phyloP scores from a whole-genome alignment of 2,329 filamentous ascomycete genomes.

The Penicillium sp. region DNA sequence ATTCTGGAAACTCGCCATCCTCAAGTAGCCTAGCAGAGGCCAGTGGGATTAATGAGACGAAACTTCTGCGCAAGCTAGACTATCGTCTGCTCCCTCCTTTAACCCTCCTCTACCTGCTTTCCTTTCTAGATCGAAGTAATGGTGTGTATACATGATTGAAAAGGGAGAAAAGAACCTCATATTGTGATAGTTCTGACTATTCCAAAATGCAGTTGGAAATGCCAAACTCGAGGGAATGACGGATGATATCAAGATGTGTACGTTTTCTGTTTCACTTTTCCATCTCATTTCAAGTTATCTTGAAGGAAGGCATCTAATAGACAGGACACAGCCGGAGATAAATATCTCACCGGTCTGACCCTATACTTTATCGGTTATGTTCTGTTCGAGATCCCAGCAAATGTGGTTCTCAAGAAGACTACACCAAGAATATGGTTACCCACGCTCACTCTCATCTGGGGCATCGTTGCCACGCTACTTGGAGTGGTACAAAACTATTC shows the following conservation, averaged over 20 bases:
- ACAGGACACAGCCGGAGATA: conserved; percentile 35
- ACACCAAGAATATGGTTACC: conserved; percentile 45
- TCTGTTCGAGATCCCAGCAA: conserved; percentile 47
- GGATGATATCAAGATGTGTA: conserved; percentile 44
- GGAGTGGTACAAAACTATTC: conserved; percentile 54
- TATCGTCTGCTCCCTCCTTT: conserved; percentile 48
- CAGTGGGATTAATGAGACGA: conserved; percentile 41
- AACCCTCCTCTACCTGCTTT: conserved; percentile 50
- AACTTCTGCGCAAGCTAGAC: conserved; percentile 51
- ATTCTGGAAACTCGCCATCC: conserved; percentile 9
- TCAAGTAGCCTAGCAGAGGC: conserved; percentile 25
- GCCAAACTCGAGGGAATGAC: conserved; percentile 44
- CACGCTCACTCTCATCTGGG: conserved; percentile 52
- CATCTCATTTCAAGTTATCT: background rate
- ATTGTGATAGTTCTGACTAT: background rate
- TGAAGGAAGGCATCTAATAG: background rate
- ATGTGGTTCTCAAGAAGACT: conserved; percentile 45
- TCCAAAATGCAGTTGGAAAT: conserved; percentile 39
- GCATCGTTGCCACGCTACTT: conserved; percentile 55
- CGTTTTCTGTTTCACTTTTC: too few species aligned
- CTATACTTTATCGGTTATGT: conserved; percentile 46
- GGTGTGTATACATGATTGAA: conserved; percentile 33
- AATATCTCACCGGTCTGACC: conserved; percentile 46
- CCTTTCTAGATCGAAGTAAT: conserved; percentile 50
- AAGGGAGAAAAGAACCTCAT: too few species aligned